A percentile compares a stretch with the other conserved stretches of the same genome.
These are phyloP conservation scores for Salix koriyanagi DNA, from an alignment of 345 rosid genomes.

Conservation along the genomic window DNA sequence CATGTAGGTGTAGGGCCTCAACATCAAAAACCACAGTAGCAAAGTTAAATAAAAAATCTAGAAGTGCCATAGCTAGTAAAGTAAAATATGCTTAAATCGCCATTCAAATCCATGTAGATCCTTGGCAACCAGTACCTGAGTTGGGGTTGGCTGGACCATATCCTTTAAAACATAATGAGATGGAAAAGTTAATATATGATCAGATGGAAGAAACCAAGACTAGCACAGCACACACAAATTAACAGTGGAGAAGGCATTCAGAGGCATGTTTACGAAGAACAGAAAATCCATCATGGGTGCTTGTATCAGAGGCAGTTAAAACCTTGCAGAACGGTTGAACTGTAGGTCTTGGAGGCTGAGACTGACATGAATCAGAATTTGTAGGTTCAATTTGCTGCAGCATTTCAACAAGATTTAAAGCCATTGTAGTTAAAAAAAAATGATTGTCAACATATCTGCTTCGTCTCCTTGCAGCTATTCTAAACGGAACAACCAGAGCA, in stretches of 20 bases:
- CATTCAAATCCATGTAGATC: slow-evolving; percentile 91
- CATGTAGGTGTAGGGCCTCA: too few species aligned
- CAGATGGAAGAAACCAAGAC: neutral
- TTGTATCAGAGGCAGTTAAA: slow-evolving; percentile 90
- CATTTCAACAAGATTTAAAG: neutral
- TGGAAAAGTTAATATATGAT: neutral
- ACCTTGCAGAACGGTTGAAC: slow-evolving; percentile 79
- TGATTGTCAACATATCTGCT: neutral
- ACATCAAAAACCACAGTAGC: too few species aligned
- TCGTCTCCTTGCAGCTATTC: too few species aligned
- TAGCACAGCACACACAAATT: slow-evolving; percentile 2
- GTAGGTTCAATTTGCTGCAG: slow-evolving; percentile 54
- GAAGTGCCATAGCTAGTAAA: too few species aligned
- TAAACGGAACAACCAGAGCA: too few species aligned
- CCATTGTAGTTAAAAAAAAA: neutral
- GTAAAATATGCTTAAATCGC: slow-evolving; percentile 87
- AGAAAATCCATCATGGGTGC: slow-evolving; percentile 93
- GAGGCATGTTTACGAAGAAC: slow-evolving; percentile 72
- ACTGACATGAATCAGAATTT: slow-evolving; percentile 46
- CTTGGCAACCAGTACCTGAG: slow-evolving; percentile 80
- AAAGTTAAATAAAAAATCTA: too few species aligned
- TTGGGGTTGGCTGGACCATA: slow-evolving; percentile 79
- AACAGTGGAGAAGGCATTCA: slow-evolving; percentile 44
- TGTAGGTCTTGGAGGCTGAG: slow-evolving; percentile 44
- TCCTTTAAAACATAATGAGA: slow-evolving; percentile 38